Conservation (phyloP, 352 stramenopile species). For the Peronosclerospora sorghi region DNA sequence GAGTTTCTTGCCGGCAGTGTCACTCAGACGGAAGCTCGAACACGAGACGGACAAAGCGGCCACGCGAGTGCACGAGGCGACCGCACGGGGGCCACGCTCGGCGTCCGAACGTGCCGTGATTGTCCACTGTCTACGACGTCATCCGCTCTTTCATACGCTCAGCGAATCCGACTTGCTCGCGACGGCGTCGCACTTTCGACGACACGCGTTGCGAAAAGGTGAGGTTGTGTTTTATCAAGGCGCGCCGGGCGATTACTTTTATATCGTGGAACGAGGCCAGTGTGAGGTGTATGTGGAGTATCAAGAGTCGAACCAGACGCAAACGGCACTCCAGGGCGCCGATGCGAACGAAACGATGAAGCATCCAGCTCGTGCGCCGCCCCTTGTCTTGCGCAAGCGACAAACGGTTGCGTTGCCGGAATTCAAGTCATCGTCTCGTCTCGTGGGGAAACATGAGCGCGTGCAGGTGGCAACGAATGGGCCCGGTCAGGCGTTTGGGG, state of each 20-base stretch:
- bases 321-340: constrained; percentile 13
- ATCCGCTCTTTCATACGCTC: constrained; percentile 74
- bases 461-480: constrained; percentile 76
- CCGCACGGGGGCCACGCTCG: constrained; percentile 20
- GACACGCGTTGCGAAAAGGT: constrained; percentile 35
- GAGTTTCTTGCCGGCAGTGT: constrained; percentile 59
- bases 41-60: constrained; percentile 21
- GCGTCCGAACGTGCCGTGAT: constrained; percentile 34
- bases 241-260: constrained; percentile 63
- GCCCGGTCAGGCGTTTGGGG: constrained; percentile 63
- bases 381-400: constrained; percentile 34
- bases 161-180: constrained; percentile 52
- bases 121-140: constrained; percentile 53
- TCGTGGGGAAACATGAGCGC: constrained; percentile 50
- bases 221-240: constrained; percentile 83
- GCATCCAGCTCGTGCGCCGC: constrained; percentile 9
- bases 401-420: constrained; percentile 63
- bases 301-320: constrained; percentile 43
- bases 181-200: constrained; percentile 48
- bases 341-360: constrained; percentile 2
- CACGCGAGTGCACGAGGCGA: constrained; percentile 20
- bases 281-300: constrained; percentile 82
- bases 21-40: constrained; percentile 33
- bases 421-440: constrained; percentile 49
- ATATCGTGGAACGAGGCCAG: constrained; percentile 67